Percentiles rank a stretch among this genome's conserved stretches.
Evolutionary conservation across 805 yeast species (phyloP).

Genomic region (Kluyveromyces aestuarii): DNA sequence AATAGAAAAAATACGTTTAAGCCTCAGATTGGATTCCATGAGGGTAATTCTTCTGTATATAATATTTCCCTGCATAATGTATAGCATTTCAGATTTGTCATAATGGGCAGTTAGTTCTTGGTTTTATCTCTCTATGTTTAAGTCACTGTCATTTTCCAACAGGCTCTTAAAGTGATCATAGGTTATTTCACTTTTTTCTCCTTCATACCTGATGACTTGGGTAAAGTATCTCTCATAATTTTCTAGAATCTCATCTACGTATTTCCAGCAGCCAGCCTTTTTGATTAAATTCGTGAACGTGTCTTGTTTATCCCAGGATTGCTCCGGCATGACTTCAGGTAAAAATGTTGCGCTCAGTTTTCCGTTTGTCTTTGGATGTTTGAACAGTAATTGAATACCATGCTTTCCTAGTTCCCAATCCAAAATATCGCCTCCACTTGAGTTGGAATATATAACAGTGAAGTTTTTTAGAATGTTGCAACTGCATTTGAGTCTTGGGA

Average conservation of each 20-base stretch:
- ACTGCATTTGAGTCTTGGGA: constrained; percentile 37
- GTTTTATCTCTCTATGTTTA: too few relatives aligned
- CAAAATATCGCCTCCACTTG: constrained; percentile 42
- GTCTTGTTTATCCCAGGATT: constrained; percentile 66
- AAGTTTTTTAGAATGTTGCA: constrained; percentile 33
- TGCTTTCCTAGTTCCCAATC: constrained; percentile 81
- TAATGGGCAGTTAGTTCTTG: background rate
- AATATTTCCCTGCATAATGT: background rate
- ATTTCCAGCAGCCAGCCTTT: constrained; percentile 51
- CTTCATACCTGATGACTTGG: constrained; percentile 47
- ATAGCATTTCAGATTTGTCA: background rate
- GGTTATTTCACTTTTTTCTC: constrained; percentile 36
- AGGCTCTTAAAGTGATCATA: constrained; percentile 32
- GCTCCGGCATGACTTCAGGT: constrained; percentile 86
- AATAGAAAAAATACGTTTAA: too few relatives aligned
- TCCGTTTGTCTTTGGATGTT: constrained; percentile 26
- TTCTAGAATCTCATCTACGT: constrained; percentile 24
- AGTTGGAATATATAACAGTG: constrained; percentile 33
- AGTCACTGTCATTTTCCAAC: background rate
- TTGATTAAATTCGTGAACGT: constrained; percentile 62
- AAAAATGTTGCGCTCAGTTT: constrained; percentile 68
- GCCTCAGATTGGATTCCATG: too few relatives aligned
- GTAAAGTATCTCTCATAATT: constrained; percentile 27
- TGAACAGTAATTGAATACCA: constrained; percentile 61
- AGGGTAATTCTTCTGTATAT: too few relatives aligned